These are phyloP conservation scores for Dothiorella sarmentorum DNA, from an alignment of 2,329 filamentous ascomycete genomes.

Conservation along the genomic window DNA sequence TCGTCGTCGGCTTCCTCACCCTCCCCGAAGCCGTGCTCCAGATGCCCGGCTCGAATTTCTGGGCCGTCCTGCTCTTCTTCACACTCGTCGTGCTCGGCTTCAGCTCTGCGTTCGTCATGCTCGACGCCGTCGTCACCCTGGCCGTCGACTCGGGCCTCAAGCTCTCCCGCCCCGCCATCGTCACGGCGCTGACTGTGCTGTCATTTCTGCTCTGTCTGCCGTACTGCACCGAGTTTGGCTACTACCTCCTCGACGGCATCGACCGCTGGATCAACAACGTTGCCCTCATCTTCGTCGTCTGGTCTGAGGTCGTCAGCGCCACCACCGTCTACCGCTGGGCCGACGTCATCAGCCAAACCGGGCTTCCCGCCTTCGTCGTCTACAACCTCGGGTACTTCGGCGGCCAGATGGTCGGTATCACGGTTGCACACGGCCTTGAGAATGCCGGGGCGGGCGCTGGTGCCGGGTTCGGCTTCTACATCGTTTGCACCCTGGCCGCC, in stretches of 20 bases:
- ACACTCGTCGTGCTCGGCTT: constrained; percentile 58
- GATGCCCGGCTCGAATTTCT: constrained; percentile 57
- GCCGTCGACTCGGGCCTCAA: constrained; percentile 53
- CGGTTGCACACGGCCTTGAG: constrained; percentile 46
- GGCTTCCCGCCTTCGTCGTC: constrained; percentile 42
- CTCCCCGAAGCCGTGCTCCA: constrained; percentile 54
- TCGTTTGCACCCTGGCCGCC: constrained; percentile 41
- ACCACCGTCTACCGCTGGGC: constrained; percentile 54
- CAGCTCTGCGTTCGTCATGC: constrained; percentile 58
- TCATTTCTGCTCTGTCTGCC: constrained; percentile 55
- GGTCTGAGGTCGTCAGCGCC: constrained; percentile 51
- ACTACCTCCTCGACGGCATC: constrained; percentile 53
- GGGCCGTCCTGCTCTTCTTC: constrained; percentile 58
- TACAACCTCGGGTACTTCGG: constrained; percentile 54
- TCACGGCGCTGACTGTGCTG: constrained; percentile 47
- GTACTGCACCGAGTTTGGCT: constrained; percentile 58
- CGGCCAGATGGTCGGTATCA: constrained; percentile 51
- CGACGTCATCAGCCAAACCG: constrained; percentile 45
- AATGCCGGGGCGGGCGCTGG: constrained; percentile 47
- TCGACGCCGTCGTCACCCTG: constrained; percentile 55
- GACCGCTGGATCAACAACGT: constrained; percentile 57
- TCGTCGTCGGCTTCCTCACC: constrained; percentile 58
- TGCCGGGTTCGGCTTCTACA: constrained; percentile 53
- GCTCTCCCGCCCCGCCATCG: constrained; percentile 47
- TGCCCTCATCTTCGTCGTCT: constrained; percentile 53